Conservation (phyloP, 2,329 filamentous ascomycete species). For the Xylariaceae sp. region DNA sequence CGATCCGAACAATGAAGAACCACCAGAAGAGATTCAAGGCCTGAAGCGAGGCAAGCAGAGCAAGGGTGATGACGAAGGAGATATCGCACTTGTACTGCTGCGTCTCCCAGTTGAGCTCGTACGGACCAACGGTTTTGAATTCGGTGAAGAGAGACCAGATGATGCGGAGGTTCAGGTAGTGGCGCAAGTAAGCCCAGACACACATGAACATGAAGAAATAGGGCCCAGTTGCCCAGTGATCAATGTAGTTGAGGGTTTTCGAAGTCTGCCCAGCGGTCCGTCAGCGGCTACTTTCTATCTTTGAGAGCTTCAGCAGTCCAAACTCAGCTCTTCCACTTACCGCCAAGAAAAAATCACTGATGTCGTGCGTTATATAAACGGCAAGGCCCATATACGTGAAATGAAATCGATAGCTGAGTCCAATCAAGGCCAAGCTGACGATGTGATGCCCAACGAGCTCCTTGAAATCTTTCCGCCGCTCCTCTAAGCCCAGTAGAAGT, state of each 20-base stretch:
- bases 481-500: conserved; percentile 79
- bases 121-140: conserved; percentile 70
- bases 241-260: conserved; percentile 87
- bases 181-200: conserved; percentile 85
- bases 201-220: conserved; percentile 81
- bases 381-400: conserved; percentile 93
- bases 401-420: conserved; percentile 87
- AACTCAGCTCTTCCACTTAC: conserved; percentile 47
- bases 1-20: conserved; percentile 70
- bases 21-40: conserved; percentile 79
- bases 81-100: conserved; percentile 74
- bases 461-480: conserved; percentile 91
- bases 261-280: conserved; percentile 58
- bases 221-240: conserved; percentile 70
- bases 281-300: conserved; percentile 15
- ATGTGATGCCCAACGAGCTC: conserved; percentile 90
- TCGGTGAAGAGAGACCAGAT: conserved; percentile 71
- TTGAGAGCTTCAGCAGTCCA: neutral
- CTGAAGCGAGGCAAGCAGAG: conserved; percentile 63
- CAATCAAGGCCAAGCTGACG: conserved; percentile 80
- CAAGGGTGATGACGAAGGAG: conserved; percentile 62
- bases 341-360: conserved; percentile 92
- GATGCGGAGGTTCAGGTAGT: conserved; percentile 77
- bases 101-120: conserved; percentile 69
- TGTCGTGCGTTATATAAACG: conserved; percentile 91